Evolutionary conservation across 805 yeast species (phyloP), one percentile per base, ranked within the genome.

Genomic region (Lipomyces orientalis): DNA sequence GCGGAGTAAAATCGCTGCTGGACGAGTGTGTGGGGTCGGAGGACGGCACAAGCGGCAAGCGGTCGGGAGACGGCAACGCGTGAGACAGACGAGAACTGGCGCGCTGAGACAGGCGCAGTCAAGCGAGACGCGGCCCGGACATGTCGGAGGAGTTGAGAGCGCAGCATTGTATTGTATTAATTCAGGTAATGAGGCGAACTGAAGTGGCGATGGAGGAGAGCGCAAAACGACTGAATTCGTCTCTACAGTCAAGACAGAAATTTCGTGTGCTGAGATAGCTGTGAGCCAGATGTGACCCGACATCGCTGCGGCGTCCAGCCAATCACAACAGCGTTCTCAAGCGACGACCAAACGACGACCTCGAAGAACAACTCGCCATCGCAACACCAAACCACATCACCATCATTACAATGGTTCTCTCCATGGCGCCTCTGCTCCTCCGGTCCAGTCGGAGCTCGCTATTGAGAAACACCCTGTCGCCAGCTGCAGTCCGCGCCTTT

Each of bases 1-100:
- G 90, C 85, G 22, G 85, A 77, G 81, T 88, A 89, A 76, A 85
- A 78, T 73, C 86, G 80, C 19, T 37, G 39, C 59, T 10, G 52
- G 58, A 22, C 52, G 46, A 51, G 4, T 25, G 52, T 54, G 22
- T 52, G 60, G 49, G 63, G 66, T 54, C 35, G 64, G 60, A 54
- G 35, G 62, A 64, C 58, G 54, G 60, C 62, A 49, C 10, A 43
- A 54, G 57, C 37, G 54, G 64, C 37, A 12, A 35, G 25, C 29
- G 49, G 61, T 61, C 49, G 64, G 33, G 52, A 8, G 33, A n/a
- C 46, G 22, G 64, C 54, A 9, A 54, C 39, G 54, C 61, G 64
- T 60, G 39, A 35, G 19, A 33, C 43, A 37, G 60, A 37, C 19
- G 66, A 29, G 55, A 31, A 25, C 19, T 25, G 34, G 55, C 55